Base-by-base conservation (phyloP, 345 rosid species). In the Salix viminalis region DNA sequence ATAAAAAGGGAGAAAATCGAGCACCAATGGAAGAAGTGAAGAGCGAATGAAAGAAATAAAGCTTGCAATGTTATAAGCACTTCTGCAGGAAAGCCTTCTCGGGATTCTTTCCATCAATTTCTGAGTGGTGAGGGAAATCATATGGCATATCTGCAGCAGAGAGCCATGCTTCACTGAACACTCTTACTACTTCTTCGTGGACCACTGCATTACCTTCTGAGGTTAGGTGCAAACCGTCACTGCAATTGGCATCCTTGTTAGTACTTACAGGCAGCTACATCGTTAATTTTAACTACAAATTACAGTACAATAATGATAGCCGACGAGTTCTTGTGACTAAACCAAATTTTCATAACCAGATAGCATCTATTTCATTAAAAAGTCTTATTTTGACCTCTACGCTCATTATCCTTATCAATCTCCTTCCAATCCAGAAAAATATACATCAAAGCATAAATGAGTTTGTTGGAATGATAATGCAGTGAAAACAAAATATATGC, bases 171-270 rank as follows among this genome's bases (percentile, higher is more conserved):
- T 85, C 94, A 60, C 56, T 81, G 75, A 90, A 90, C 50, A 86
- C 91, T 65, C 79, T 81, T 46, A 76, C 77, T 71, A 90, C 91
- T 85, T 93, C 89, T 42, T 81, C 70, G 79, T 75, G 84, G 39
- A 90, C 96, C 69, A 91, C 88, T 39, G 84, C 89, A 84, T 90
- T 95, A 77, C 97, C 98, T 79, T 89, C 85, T 26, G 88, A 85
- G 4, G 94, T 93, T 82, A 90, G 85, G 87, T 95, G 99, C 76
- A 93, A 77, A 18, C 97, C 99, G 73, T 93, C 99, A 12, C 98
- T 95, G 95, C 69, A 66, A 75, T 48, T 26, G 16, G 69, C 79
- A 81, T 71, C 21, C 79, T 36, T 41, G n/a, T 46, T 24, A 64
- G 54, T 37, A 23, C 12, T 73, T 39, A 34, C 71, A 77, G 36